Base-by-base conservation (phyloP, 345 rosid genomes). In the Euphorbia pulcherrima region DNA sequence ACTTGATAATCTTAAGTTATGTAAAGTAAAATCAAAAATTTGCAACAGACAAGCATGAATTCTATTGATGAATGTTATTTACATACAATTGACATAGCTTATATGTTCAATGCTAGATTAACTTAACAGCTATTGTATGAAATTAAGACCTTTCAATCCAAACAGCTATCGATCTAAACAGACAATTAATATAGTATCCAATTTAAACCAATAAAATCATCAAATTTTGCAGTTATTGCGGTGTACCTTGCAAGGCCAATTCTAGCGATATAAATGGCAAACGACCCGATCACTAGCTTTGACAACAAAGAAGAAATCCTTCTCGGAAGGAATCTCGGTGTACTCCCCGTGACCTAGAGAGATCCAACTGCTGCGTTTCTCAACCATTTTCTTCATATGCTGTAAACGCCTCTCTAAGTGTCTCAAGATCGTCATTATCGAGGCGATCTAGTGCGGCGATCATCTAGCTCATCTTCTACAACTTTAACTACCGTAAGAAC, bases 371-470 rank as follows among this genome's bases (percentile, higher is more conserved):
- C 79, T 87, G 68, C 83, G 82, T 81, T 87, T 91, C 92, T 91
- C 97, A 3, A 92, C 96, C 95, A 91, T 85, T 74, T 83, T 86
- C 88, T 91, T 94, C 97, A 91, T 91, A 82, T 94, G 97, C 71
- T 75, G 84, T 39, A 95, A 62, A 75, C 97, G 80, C 79, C 89
- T 81, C 79, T 60, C 97, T 83, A 69, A 92, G 9, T 27, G 65
- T 88, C 73, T 90, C 99, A 67, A 95, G 73, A 82, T 90, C 97
- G 83, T 95, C 97, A 2, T 33, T 52, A 67, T 95, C 97, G n/a
- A 86, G 89, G 68, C 89, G 86, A 40, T 90, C 99, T 1, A 95
- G 71, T 0, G 97, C 87, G 4, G 84, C 68, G 79, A 95, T 92
- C 97, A 48, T 95, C 99, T 14, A 92, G 71, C 83, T 87, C 82